Percentiles rank a stretch among this genome's conserved stretches.
These are phyloP conservation scores for Melastoma candidum DNA, from an alignment of 441 rosid genomes.

Conservation along the genomic window DNA sequence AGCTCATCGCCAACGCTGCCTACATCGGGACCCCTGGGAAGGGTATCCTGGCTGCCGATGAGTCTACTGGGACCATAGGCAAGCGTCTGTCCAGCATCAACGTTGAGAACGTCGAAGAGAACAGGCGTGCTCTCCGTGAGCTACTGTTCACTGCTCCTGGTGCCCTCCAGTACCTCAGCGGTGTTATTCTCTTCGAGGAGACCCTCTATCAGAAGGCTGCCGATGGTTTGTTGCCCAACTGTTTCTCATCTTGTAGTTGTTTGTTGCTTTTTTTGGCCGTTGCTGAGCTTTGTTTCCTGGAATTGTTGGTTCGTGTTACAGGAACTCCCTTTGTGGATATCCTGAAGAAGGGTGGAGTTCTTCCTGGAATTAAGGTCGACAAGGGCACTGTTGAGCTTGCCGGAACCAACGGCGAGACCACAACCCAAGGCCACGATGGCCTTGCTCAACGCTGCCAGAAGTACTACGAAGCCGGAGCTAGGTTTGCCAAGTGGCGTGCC, in stretches of 20 bases:
- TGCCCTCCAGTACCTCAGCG: constrained; percentile 17
- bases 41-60: constrained; percentile 20
- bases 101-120: constrained; percentile 15
- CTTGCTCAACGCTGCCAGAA: too few species aligned
- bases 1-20: constrained; percentile 18
- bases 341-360: too few species aligned
- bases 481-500: too few species aligned
- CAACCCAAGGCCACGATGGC: too few species aligned
- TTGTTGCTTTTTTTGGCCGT: too few species aligned
- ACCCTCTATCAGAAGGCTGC: constrained; percentile 16
- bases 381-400: too few species aligned
- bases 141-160: constrained; percentile 20
- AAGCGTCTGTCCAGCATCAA: constrained; percentile 15
- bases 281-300: too few species aligned
- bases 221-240: constrained; percentile 7
- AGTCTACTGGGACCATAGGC: constrained; percentile 19
- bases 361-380: too few species aligned
- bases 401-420: too few species aligned
- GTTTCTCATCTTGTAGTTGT: not conserved
- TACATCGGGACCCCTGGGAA: constrained; percentile 21
- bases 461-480: too few species aligned
- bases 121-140: constrained; percentile 18
- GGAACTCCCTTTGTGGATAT: too few species aligned
- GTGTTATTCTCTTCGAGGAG: constrained; percentile 21
- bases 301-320: too few species aligned